Evolutionary conservation across 2,329 filamentous ascomycete species (phyloP), one percentile per base, ranked within the genome.

Genomic region (Ceratocystis diversiconidia): DNA sequence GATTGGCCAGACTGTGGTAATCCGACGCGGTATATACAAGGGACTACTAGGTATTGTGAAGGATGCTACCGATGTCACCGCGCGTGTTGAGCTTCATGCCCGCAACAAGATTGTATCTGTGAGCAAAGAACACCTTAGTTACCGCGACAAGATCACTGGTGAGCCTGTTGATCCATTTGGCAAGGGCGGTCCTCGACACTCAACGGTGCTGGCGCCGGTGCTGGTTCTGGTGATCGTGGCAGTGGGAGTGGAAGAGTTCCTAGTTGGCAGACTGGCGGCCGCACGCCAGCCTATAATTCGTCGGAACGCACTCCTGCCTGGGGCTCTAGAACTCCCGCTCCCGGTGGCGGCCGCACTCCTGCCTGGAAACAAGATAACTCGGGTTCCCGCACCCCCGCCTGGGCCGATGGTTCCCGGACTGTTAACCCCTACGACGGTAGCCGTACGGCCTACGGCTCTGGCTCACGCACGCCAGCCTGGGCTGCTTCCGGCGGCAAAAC

Each of bases 31-130:
- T 32, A 85, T 88, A 25, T 91, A 92, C 79, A 99, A 99, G 76
- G 92, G 92, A 66, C 80, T 96, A 55, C 79, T 97, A 52, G 94
- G 94, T 71, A 95, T 96, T 70, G 92, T 99, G 71, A 96, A 96
- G 73, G 92, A 97, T 73, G 88, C 92, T 0, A 95, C 90, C 5
- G 92, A 95, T 71, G 84, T 84, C 2, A 85, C 88, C 71, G 92
- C 90, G 36, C 88, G 92, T 69, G 88, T 99, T 52, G 94, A 99
- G 76, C 79, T 99, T 48, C 92, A 97, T 73, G 92, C 92, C 5
- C 96, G 95, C 78, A 90, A 86, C 76, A 97, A 96, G 79, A 88
- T 89, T 17, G 85, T 97, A 68, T 91, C 87, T 6, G 84, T 97
- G 44, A 83, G 85, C 22, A 95, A 95, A 73, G 86, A 88, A 10